Evolutionary conservation across 2,329 filamentous ascomycete genomes (phyloP).

Genomic region (Bertia moriformis): DNA sequence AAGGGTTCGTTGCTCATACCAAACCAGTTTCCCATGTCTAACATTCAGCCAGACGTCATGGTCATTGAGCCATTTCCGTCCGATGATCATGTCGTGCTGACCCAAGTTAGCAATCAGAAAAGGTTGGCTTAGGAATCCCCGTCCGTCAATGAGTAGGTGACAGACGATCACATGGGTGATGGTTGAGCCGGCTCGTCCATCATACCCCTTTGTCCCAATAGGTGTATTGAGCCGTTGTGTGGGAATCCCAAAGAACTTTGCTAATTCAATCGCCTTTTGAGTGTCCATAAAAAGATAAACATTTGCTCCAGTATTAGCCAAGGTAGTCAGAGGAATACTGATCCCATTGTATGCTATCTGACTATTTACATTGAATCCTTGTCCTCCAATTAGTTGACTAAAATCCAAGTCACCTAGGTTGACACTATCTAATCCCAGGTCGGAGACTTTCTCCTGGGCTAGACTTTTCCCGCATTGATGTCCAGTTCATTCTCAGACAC

Average conservation of each 20-base stretch:
- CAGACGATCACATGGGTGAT: background rate
- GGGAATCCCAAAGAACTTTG: background rate
- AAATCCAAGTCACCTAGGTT: background rate
- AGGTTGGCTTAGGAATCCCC: too few species aligned
- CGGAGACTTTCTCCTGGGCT: background rate
- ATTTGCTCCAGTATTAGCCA: conserved; percentile 1
- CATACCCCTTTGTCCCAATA: background rate
- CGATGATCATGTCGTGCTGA: background rate
- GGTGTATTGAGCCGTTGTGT: background rate
- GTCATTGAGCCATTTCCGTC: background rate
- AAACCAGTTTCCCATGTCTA: background rate
- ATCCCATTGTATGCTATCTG: background rate
- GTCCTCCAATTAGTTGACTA: background rate
- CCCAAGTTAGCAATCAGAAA: background rate
- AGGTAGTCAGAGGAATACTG: background rate
- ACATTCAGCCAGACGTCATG: background rate
- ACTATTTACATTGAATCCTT: background rate
- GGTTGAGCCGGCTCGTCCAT: background rate
- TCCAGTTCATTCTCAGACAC: background rate
- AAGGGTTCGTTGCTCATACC: background rate
- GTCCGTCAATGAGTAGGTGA: background rate
- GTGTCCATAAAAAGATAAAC: background rate
- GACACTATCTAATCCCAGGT: background rate
- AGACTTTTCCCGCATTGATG: background rate
- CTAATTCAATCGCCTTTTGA: background rate